These are phyloP conservation scores for Staphylotrichum tortipilum DNA, from an alignment of 495 filamentous ascomycete species.

Conservation along the genomic window DNA sequence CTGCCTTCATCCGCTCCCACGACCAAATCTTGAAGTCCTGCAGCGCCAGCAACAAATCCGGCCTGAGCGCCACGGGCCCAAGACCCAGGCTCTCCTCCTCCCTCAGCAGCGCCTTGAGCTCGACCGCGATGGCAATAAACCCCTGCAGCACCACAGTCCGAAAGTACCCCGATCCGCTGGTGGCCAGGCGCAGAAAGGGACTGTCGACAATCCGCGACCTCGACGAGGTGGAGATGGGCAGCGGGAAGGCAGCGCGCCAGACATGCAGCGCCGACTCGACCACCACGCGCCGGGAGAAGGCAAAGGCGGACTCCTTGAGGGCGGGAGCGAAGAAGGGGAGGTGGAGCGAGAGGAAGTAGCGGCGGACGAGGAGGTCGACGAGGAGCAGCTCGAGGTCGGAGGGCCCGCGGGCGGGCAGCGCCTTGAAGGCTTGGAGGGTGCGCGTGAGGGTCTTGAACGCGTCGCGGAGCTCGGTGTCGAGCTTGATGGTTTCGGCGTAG, in stretches of 20 bases:
- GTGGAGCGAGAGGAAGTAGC: conserved; percentile 42
- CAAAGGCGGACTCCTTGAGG: conserved; percentile 34
- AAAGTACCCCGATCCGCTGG: conserved; percentile 33
- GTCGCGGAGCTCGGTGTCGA: conserved; percentile 30
- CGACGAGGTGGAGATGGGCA: neutral
- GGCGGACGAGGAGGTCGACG: conserved; percentile 38
- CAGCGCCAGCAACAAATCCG: conserved; percentile 41
- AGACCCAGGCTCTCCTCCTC: conserved; percentile 32
- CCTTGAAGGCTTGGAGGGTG: conserved; percentile 24
- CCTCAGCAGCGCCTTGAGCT: conserved; percentile 41
- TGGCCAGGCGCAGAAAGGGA: neutral
- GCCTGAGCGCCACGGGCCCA: conserved; percentile 25
- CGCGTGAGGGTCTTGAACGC: conserved; percentile 31
- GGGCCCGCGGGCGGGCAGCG: conserved; percentile 8
- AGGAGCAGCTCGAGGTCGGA: conserved; percentile 31
- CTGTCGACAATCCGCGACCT: neutral
- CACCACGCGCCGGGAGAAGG: conserved; percentile 41
- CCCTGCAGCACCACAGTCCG: conserved; percentile 33
- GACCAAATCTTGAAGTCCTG: conserved; percentile 38
- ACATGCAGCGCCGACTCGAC: conserved; percentile 45
- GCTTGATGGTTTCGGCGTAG: conserved; percentile 25
- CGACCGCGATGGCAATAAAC: conserved; percentile 35
- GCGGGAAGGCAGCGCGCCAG: conserved; percentile 36
- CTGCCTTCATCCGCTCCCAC: conserved; percentile 34
- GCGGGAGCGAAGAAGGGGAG: conserved; percentile 34